Evolutionary conservation across 208 protist genomes (phyloP), one percentile per base, ranked within the genome.

Genomic region (Willaertia magna): DNA sequence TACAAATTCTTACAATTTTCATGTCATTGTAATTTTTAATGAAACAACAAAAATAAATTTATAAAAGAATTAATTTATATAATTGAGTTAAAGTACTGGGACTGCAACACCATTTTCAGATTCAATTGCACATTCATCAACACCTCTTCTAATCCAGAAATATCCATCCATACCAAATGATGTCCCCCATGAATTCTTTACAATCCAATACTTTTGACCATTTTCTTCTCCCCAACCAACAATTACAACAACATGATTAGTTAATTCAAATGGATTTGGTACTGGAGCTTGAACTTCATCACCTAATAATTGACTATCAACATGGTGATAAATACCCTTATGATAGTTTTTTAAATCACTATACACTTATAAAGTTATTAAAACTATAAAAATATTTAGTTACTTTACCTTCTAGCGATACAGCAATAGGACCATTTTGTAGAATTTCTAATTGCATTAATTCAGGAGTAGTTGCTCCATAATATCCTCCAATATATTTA

Each of bases 101-200:
- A 75, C 42, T 14, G 61, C 61, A 42, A 30, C 4, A 42, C 2
- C 61, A 42, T 34, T 42, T 42, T 43, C 22, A 18, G 30, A 43
- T 18, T 75, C 61, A 42, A 75, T 42, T 9, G 61, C 61, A 75
- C 61, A 75, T 43, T 75, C 34, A 42, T 75, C 61, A 42, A 75
- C 34, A 43, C 61, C 61, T 42, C 34, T 75, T 3, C 6, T 30
- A 75, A 75, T 75, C 61, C 3, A 59, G 22, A 59, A 59, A n/a
- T 59, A 59, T 4, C 94, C 94, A 4, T 90, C 86, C 67, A 95
- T 89, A 42, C 94, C 94, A 90, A 92, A 96, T 3, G 81, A 49
- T 12, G 89, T 86, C 20, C 92, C 93, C 92, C 93, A 96, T 1
- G 92, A 94, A 85, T 96, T 96, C 78, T 94, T 94, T 42, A 97